A percentile compares a stretch with the other conserved stretches of the same genome.
Evolutionary conservation across 2,329 filamentous ascomycete species (phyloP).

Genomic region (Diaporthe caulivora): DNA sequence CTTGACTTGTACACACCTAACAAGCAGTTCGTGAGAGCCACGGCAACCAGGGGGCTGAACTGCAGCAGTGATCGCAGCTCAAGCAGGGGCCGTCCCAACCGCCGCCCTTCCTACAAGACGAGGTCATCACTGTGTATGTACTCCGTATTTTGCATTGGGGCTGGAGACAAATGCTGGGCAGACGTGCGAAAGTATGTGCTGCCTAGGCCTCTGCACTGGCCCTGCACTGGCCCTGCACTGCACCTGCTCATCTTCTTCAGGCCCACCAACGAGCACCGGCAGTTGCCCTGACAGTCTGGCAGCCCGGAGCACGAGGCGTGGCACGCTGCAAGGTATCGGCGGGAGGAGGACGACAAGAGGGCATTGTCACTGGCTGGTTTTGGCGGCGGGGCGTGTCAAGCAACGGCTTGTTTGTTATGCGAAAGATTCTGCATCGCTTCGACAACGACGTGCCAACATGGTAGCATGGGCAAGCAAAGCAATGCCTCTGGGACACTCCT

Average conservation of each 20-base stretch:
- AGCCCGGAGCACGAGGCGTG: not conserved
- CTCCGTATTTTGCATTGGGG: not conserved
- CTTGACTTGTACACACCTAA: not conserved
- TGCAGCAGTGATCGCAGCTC: constrained; percentile 17
- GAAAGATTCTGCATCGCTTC: constrained; percentile 20
- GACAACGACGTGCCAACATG: constrained; percentile 31
- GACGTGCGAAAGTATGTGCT: constrained; percentile 14
- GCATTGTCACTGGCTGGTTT: constrained; percentile 17
- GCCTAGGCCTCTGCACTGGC: constrained; percentile 7
- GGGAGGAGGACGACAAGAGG: not conserved
- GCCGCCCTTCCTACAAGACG: not conserved
- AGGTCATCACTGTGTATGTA: not conserved
- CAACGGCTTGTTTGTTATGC: constrained; percentile 14
- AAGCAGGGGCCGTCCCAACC: constrained; percentile 17
- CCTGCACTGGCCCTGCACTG: not conserved
- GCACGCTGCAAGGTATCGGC: constrained; percentile 5
- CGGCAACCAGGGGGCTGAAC: constrained; percentile 13
- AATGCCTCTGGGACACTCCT: not conserved
- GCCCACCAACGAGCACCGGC: not conserved
- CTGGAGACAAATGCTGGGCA: not conserved
- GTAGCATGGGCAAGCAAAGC: not conserved
- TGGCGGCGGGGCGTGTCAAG: constrained; percentile 15
- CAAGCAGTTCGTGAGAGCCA: constrained; percentile 10
- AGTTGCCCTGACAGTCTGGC: constrained; percentile 19
- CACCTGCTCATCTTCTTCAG: not conserved